These are phyloP conservation scores for Penicillium paneum DNA, from an alignment of 2,329 filamentous ascomycete genomes.

Conservation along the genomic window DNA sequence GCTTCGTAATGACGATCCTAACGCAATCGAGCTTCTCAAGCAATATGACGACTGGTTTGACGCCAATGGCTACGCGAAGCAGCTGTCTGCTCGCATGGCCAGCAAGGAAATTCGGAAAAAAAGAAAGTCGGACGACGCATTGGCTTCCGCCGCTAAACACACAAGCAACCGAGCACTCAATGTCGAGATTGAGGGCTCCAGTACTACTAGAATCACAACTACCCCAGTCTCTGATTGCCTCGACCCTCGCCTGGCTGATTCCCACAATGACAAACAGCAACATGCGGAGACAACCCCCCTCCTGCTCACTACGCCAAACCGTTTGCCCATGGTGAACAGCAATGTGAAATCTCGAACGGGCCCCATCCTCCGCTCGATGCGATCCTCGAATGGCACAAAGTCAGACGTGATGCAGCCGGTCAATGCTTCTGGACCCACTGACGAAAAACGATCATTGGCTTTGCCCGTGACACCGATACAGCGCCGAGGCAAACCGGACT, in stretches of 20 bases:
- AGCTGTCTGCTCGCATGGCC: conserved; percentile 74
- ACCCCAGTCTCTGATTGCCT: conserved; percentile 22
- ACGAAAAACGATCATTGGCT: neutral
- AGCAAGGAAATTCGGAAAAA: conserved; percentile 70
- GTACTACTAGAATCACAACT: neutral
- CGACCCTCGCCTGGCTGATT: conserved; percentile 29
- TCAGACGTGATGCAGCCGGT: neutral
- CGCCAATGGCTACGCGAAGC: conserved; percentile 63
- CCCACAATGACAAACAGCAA: conserved; percentile 9
- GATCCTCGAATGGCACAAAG: neutral
- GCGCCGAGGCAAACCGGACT: neutral
- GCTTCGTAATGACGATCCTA: conserved; percentile 65
- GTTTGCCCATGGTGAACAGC: neutral
- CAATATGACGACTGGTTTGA: conserved; percentile 77
- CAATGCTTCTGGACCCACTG: neutral
- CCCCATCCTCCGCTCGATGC: neutral
- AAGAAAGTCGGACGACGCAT: conserved; percentile 28
- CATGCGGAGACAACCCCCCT: neutral
- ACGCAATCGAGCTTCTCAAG: conserved; percentile 61
- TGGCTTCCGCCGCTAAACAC: conserved; percentile 1
- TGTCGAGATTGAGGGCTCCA: conserved; percentile 1
- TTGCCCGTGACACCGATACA: conserved; percentile 16
- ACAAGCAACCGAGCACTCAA: conserved; percentile 3
- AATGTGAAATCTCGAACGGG: neutral
- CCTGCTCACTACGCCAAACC: conserved; percentile 2